Percentiles rank a stretch among this genome's conserved stretches.
Conservation (phyloP, 805 yeast species). For the Ogataea sp. region DNA sequence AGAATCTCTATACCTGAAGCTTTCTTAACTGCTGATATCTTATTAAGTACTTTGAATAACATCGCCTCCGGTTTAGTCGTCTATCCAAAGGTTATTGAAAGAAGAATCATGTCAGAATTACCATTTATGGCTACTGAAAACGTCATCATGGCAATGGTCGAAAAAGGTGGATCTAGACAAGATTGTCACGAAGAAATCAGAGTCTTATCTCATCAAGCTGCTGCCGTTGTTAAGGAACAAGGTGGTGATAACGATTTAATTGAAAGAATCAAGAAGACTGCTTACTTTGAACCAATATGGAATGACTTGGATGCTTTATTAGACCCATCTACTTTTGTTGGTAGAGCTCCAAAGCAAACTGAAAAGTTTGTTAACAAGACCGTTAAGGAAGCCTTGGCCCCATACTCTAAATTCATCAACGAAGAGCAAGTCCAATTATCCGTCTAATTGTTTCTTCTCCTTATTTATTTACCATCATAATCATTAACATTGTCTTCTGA, state of each 20-base stretch:
- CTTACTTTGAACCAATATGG: slow-evolving; percentile 87
- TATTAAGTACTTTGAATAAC: slow-evolving; percentile 81
- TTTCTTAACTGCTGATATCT: slow-evolving; percentile 90
- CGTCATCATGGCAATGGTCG: slow-evolving; percentile 99
- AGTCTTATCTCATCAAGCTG: slow-evolving; percentile 95
- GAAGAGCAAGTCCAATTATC: slow-evolving; percentile 67
- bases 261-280: slow-evolving; percentile 70
- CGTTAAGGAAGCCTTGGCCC: slow-evolving; percentile 74
- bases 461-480: background rate
- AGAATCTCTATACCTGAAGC: slow-evolving; percentile 96
- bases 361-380: slow-evolving; percentile 84
- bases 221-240: slow-evolving; percentile 93
- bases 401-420: slow-evolving; percentile 51
- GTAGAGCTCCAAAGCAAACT: slow-evolving; percentile 97
- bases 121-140: slow-evolving; percentile 99
- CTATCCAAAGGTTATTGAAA: slow-evolving; percentile 96
- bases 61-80: slow-evolving; percentile 94
- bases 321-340: slow-evolving; percentile 91
- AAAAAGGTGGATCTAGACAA: slow-evolving; percentile 95
- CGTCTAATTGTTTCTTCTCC: slow-evolving; percentile 38
- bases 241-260: slow-evolving; percentile 98
- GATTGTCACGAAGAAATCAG: slow-evolving; percentile 97
- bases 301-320: slow-evolving; percentile 68
- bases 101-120: slow-evolving; percentile 88
- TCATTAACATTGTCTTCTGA: background rate